Conservation (phyloP, 495 filamentous ascomycete genomes). For the Melanomma pulvis-pyrius region DNA sequence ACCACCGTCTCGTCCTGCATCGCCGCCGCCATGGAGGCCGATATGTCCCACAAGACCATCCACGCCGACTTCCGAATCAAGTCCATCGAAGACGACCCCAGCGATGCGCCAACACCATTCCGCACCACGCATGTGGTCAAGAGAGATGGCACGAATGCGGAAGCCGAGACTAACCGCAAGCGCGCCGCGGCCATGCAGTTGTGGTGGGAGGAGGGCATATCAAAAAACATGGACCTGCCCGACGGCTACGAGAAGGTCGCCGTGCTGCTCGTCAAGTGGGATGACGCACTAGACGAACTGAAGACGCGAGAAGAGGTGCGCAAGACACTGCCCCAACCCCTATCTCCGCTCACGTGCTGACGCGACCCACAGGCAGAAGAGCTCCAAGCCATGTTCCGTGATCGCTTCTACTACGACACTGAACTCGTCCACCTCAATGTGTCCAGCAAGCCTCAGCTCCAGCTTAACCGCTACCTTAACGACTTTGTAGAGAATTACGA, state of each 20-base stretch:
- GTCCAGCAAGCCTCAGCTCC: constrained; percentile 32
- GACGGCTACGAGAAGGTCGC: constrained; percentile 34
- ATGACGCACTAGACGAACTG: constrained; percentile 36
- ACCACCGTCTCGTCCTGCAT: not conserved
- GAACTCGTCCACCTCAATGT: constrained; percentile 32
- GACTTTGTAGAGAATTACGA: constrained; percentile 34
- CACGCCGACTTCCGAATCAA: constrained; percentile 26
- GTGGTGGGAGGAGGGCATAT: constrained; percentile 30
- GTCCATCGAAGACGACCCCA: constrained; percentile 9
- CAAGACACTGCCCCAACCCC: too few species aligned
- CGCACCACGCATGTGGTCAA: not conserved
- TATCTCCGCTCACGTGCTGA: too few species aligned
- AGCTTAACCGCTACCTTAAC: constrained; percentile 19
- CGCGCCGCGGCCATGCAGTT: constrained; percentile 30
- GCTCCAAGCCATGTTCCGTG: constrained; percentile 29
- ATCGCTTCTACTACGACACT: constrained; percentile 31
- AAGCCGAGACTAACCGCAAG: constrained; percentile 14
- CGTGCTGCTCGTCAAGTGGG: constrained; percentile 38
- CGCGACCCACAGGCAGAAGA: constrained; percentile 22
- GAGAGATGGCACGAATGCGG: not conserved
- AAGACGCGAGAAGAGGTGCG: constrained; percentile 29
- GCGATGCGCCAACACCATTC: not conserved
- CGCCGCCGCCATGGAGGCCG: constrained; percentile 21
- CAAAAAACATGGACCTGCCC: constrained; percentile 32
- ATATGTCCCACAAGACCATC: constrained; percentile 21